A percentile compares a stretch with the other conserved stretches of the same genome.
phyloP scores from a whole-genome alignment of 2,329 filamentous ascomycete species.

The Ascochyta viciae-villosae region DNA sequence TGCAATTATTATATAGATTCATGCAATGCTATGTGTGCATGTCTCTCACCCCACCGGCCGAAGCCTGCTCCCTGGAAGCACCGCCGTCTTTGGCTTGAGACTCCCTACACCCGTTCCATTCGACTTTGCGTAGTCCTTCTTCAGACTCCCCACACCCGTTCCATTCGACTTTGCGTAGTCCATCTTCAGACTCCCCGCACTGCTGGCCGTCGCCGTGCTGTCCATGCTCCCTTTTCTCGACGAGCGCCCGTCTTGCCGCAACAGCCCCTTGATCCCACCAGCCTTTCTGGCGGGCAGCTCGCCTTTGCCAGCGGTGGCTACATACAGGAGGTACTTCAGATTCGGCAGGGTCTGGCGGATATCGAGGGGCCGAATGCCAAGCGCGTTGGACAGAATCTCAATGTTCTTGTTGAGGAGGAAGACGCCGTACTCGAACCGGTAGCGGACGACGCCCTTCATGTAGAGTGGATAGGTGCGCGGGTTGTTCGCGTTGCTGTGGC shows the following conservation, averaged over 20 bases:
- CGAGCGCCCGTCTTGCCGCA: slow-evolving; percentile 33
- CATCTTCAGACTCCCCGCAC: slow-evolving; percentile 19
- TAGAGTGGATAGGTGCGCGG: slow-evolving; percentile 75
- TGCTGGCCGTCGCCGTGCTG: slow-evolving; percentile 39
- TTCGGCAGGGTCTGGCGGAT: slow-evolving; percentile 93
- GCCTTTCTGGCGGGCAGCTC: slow-evolving; percentile 59
- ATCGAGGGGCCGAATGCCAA: slow-evolving; percentile 82
- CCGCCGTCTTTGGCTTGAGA: slow-evolving; percentile 27
- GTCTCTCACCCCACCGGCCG: slow-evolving; percentile 29
- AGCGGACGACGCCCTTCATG: slow-evolving; percentile 72
- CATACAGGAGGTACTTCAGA: slow-evolving; percentile 88
- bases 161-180: slow-evolving; percentile 28
- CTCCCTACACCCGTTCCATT: slow-evolving; percentile 27
- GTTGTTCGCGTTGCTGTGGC: slow-evolving; percentile 48
- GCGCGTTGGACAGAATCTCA: slow-evolving; percentile 68
- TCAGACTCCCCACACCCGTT: slow-evolving; percentile 15
- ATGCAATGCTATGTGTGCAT: not conserved
- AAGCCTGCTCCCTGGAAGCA: slow-evolving; percentile 35
- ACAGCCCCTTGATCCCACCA: slow-evolving; percentile 45
- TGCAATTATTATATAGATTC: no score
- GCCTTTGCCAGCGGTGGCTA: slow-evolving; percentile 79
- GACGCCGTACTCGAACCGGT: slow-evolving; percentile 94
- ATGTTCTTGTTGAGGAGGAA: slow-evolving; percentile 98
- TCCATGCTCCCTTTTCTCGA: slow-evolving; percentile 45
- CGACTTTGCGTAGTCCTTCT: slow-evolving; percentile 14